phyloP scores from a whole-genome alignment of 78 protist genomes.

The Creolimax fragrantissima region DNA sequence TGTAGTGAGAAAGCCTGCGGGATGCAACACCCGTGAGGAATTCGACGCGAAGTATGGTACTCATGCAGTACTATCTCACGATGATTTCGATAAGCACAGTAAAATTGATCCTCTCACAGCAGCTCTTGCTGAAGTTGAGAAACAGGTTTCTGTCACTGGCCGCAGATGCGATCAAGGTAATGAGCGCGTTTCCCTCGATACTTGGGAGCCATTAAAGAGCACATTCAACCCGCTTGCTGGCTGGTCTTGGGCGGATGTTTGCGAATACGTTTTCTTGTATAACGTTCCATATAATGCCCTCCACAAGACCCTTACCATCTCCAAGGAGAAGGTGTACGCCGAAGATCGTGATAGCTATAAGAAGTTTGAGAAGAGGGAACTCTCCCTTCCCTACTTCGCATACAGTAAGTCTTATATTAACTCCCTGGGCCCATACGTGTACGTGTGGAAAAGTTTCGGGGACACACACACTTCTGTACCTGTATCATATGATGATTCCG shows the following conservation, averaged over 20 bases:
- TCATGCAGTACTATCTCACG: background rate
- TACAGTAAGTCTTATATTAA: background rate
- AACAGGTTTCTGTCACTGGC: conserved; percentile 30
- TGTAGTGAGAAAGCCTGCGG: conserved; percentile 18
- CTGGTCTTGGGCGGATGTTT: conserved; percentile 42
- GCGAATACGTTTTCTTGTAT: background rate
- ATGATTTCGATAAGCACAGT: conserved; percentile 38
- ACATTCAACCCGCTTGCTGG: conserved; percentile 46
- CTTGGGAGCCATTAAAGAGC: conserved; percentile 25
- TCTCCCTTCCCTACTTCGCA: conserved; percentile 25
- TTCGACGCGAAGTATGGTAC: conserved; percentile 27
- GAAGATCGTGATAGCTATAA: conserved; percentile 8
- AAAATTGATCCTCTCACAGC: conserved; percentile 32
- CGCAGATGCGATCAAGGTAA: conserved; percentile 46
- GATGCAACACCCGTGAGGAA: conserved; percentile 32
- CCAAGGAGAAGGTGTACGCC: background rate
- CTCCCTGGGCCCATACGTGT: conserved; percentile 11
- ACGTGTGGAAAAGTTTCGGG: conserved; percentile 42
- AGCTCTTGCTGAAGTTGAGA: conserved; percentile 4
- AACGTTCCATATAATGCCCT: conserved; percentile 29
- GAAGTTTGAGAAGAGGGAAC: background rate
- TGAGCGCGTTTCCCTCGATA: conserved; percentile 25
- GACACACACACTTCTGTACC: conserved; percentile 41
- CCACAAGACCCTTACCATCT: conserved; percentile 1
- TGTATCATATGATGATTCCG: conserved; percentile 18